Evolutionary conservation across 805 yeast genomes (phyloP), one percentile per base, ranked within the genome.

Genomic region (Lipomyces sp.): DNA sequence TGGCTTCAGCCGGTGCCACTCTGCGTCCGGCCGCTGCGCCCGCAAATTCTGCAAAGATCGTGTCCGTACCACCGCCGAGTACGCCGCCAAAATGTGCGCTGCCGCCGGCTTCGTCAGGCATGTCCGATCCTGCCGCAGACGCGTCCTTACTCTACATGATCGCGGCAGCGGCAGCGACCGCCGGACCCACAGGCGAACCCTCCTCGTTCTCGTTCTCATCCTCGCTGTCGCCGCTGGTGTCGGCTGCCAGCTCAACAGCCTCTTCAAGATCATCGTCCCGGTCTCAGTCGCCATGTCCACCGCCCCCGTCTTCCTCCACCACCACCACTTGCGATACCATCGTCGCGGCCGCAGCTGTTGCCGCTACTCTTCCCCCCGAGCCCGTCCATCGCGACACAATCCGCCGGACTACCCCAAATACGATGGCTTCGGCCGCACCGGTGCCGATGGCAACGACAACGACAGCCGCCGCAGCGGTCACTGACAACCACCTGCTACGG

Each of bases 211-310:
- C 24, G 24, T 24, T 24, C 24, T 24, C 24, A 24, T 3, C 61
- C 5, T 32, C 58, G 2, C 34, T 33, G 18, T 18, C 59, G 18
- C 30, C 53, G 8, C 34, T 34, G 7, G 24, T 33, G 24, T 18
- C 24, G 55, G 29, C 66, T 4, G 7, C 55, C 10, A n/a, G 34
- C n/a, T 57, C 33, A 30, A 29, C 37, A 6, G 33, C 45, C 35
- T 55, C 67, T 7, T 45, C 51, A 15, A 15, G 33, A 8, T 61
- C 64, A 13, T 48, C 62, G 30, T 42, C 48, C 15, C 56, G 59
- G 7, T 55, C 45, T 42, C 29, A 54, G 1, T 35, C 61, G 29
- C 61, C 61, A n/a, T 3, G 18, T 42, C 60, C 42, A 8, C 53
- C 60, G 34, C 39, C 34, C 35, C 13, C 6, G 18, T 24, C 37